Conservation (phyloP, 2,329 filamentous ascomycete genomes). For the Microdochium nivale region DNA sequence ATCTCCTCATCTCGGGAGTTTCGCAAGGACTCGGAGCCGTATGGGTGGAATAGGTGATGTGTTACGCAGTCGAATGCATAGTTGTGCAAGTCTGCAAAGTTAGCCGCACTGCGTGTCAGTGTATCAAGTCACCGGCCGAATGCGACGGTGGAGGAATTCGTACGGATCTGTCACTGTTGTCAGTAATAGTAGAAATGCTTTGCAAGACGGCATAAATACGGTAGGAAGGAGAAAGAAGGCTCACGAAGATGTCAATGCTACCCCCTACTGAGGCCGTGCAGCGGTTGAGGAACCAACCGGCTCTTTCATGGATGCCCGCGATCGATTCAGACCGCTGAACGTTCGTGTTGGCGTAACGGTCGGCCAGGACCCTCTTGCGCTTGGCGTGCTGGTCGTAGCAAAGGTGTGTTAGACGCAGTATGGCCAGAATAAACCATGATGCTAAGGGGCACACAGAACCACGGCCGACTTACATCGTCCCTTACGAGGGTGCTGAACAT, state of each 20-base stretch:
- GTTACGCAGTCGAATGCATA: slow-evolving; percentile 64
- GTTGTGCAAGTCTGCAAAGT: slow-evolving; percentile 41
- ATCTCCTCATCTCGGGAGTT: slow-evolving; percentile 48
- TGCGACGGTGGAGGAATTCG: neutral
- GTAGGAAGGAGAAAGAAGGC: slow-evolving; percentile 8
- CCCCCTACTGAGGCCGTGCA: slow-evolving; percentile 35
- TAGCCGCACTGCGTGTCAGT: neutral
- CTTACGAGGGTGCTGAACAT: slow-evolving; percentile 53
- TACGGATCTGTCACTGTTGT: neutral
- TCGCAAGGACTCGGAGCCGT: slow-evolving; percentile 52
- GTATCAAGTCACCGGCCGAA: slow-evolving; percentile 7
- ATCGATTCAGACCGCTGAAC: slow-evolving; percentile 48
- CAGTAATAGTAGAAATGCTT: no score
- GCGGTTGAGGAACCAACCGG: slow-evolving; percentile 43
- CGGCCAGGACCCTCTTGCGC: slow-evolving; percentile 54
- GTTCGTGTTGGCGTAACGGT: slow-evolving; percentile 62
- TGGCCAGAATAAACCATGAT: no score
- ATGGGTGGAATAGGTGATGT: slow-evolving; percentile 60
- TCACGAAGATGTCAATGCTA: slow-evolving; percentile 54
- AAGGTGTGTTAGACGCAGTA: no score
- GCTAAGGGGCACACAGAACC: neutral
- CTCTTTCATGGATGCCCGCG: slow-evolving; percentile 47
- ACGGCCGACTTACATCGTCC: slow-evolving; percentile 31
- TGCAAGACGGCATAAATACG: neutral
- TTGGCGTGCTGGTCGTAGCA: slow-evolving; percentile 58